These are phyloP conservation scores for Diaporthe caulivora DNA, from an alignment of 2,329 filamentous ascomycete genomes.

Conservation along the genomic window DNA sequence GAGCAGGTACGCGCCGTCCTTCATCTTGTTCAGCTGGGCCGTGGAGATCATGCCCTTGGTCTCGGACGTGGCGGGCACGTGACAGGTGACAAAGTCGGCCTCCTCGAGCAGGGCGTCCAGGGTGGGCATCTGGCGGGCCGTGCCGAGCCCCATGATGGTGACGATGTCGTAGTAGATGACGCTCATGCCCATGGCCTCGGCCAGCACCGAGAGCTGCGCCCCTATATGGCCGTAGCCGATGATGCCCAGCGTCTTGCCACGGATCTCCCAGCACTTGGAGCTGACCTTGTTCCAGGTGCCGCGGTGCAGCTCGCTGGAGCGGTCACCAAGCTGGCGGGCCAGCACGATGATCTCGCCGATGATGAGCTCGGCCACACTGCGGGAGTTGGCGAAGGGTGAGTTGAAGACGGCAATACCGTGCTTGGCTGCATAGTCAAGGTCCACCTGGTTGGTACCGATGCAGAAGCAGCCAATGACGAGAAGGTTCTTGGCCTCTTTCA, in stretches of 20 bases:
- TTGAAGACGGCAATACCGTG: slow-evolving; percentile 98
- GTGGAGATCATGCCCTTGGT: slow-evolving; percentile 93
- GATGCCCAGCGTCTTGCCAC: slow-evolving; percentile 96
- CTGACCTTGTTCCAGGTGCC: slow-evolving; percentile 99
- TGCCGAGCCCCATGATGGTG: slow-evolving; percentile 94
- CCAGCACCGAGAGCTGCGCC: slow-evolving; percentile 92
- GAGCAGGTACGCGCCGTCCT: slow-evolving; percentile 91
- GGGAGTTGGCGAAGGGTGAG: slow-evolving; percentile 97
- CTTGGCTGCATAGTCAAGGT: slow-evolving; percentile 84
- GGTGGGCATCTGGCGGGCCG: slow-evolving; percentile 83
- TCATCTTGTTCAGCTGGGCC: slow-evolving; percentile 87
- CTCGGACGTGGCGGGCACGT: slow-evolving; percentile 93
- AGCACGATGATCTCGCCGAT: slow-evolving; percentile 94
- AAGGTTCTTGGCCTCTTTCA: slow-evolving; percentile 91
- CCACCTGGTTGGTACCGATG: slow-evolving; percentile 97
- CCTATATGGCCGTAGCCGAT: slow-evolving; percentile 98
- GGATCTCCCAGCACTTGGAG: slow-evolving; percentile 96
- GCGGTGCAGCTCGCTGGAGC: slow-evolving; percentile 92
- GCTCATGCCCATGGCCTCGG: slow-evolving; percentile 97
- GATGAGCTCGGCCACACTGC: slow-evolving; percentile 95
- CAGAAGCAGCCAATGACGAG: slow-evolving; percentile 98
- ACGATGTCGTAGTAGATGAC: slow-evolving; percentile 98
- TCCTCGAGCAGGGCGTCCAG: slow-evolving; percentile 81
- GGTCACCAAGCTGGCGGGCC: slow-evolving; percentile 91
- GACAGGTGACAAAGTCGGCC: slow-evolving; percentile 93